Percentiles rank a stretch among this genome's conserved stretches.
These are phyloP conservation scores for Eucalyptus pauciflora DNA, from an alignment of 345 rosid species.

Conservation along the genomic window DNA sequence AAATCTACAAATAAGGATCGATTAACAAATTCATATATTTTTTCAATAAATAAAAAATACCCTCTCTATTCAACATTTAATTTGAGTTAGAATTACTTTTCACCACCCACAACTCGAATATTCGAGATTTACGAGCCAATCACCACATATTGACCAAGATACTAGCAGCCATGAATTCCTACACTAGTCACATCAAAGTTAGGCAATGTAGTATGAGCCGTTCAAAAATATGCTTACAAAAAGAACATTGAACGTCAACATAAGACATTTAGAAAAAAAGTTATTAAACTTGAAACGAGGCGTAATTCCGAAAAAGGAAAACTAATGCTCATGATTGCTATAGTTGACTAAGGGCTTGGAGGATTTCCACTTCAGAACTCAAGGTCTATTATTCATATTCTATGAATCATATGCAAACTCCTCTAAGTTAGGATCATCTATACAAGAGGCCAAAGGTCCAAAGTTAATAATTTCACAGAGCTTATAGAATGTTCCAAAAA, in stretches of 20 bases:
- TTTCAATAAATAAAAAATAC: no score
- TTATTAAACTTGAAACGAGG: no score
- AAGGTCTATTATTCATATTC: no score
- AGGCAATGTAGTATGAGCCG: fast-evolving
- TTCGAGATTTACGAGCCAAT: not conserved
- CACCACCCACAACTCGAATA: no score
- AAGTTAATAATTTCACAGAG: not conserved
- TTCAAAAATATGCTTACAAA: not conserved
- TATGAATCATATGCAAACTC: not conserved
- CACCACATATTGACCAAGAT: fast-evolving
- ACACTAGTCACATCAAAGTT: fast-evolving
- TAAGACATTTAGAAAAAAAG: not conserved
- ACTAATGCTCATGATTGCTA: not conserved
- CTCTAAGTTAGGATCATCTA: not conserved
- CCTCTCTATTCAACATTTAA: no score
- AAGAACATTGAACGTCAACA: not conserved
- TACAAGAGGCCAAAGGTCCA: not conserved
- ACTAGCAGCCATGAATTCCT: not conserved
- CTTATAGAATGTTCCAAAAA: not conserved
- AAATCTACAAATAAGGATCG: not conserved
- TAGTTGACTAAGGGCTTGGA: not conserved
- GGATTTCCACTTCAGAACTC: not conserved
- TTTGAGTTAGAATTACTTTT: not conserved
- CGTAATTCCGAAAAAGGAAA: not conserved
- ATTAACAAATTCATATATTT: not conserved